Base-by-base conservation (phyloP, 2,329 filamentous ascomycete species). In the Diaporthe ampelina region DNA sequence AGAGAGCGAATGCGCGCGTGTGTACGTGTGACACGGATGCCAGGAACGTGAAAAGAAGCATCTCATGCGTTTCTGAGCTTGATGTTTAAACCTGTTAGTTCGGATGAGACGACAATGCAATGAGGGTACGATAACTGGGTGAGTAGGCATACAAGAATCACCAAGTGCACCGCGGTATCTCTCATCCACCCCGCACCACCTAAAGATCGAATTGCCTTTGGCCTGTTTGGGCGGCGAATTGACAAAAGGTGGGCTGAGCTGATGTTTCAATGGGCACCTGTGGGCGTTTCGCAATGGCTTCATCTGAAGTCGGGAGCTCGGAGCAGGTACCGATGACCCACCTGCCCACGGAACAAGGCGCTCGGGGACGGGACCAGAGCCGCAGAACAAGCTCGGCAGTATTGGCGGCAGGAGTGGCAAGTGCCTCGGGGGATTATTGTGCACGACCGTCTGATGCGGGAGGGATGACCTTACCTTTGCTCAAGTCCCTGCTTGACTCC, bases 211-310 rank as follows among this genome's bases (percentile, higher is more conserved):
- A 37, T 68, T 37, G 32, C 48, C 48, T 54, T 21, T 37, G 32
- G 21, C 32, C 2, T 17, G 3, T 37, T n/a, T 26, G 37, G 37
- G 58, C 4, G 13, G 17, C 37, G 13, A 63, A 37, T 19, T 15
- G 7, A 15, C 15, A 21, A 8, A 21, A 6, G 24, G 59, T 63
- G 40, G 63, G 63, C 32, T 43, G 43, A 63, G 24, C 58, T 17
- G 54, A 59, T 61, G 68, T 72, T 72, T 72, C 73, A 69, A 43
- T 57, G 45, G 52, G 52, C 50, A 7, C 50, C 68, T 21, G 37
- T 37, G 52, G 48, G 65, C 43, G 73, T 74, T 74, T 74, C 73
- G 73, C 48, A 74, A 74, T 74, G 70, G 73, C 73, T 56, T 74
- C 73, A 74, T 72, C 73, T 74, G 73, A 72, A 54, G 59, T 74